These are phyloP conservation scores for Vigna radiata DNA, from an alignment of 306 rosid species.

Conservation along the genomic window DNA sequence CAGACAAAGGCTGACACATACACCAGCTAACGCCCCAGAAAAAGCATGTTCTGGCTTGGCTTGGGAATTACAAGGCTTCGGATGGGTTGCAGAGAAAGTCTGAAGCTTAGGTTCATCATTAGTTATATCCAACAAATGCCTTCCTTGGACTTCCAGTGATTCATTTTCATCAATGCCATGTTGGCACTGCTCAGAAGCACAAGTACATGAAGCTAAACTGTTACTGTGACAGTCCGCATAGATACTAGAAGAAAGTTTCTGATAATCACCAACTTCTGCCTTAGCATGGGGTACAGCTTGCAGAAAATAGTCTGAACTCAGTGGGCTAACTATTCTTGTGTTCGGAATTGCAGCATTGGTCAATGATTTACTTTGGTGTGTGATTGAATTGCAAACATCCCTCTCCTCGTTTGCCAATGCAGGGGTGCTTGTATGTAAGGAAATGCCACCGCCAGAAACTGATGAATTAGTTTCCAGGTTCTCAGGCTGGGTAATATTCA, in stretches of 20 bases:
- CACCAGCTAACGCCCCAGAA: conserved; percentile 96
- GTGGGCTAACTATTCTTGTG: conserved; percentile 48
- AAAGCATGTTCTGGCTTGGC: conserved; percentile 88
- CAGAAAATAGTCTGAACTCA: conserved; percentile 64
- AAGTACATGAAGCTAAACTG: conserved; percentile 45
- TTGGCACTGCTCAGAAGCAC: conserved; percentile 44
- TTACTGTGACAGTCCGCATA: conserved; percentile 33
- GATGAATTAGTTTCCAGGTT: conserved; percentile 45
- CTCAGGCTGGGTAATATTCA: conserved; percentile 47
- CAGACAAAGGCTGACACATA: conserved; percentile 89
- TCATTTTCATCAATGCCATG: conserved; percentile 52
- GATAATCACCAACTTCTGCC: conserved; percentile 47
- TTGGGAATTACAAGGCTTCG: conserved; percentile 53
- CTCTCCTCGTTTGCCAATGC: conserved; percentile 44
- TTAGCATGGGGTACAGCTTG: conserved; percentile 41
- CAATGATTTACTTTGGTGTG: conserved; percentile 36
- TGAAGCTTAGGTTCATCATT: conserved; percentile 50
- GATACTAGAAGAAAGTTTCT: conserved; percentile 38
- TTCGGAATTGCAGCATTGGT: conserved; percentile 42
- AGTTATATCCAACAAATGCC: conserved; percentile 42
- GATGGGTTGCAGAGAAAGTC: conserved; percentile 43
- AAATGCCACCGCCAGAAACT: conserved; percentile 40
- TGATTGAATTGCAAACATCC: conserved; percentile 37
- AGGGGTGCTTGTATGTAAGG: conserved; percentile 46
- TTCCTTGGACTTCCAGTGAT: conserved; percentile 50